Evolutionary conservation across 2,329 filamentous ascomycete species (phyloP), one percentile per base, ranked within the genome.

Genomic region (Teratosphaeria nubilosa): DNA sequence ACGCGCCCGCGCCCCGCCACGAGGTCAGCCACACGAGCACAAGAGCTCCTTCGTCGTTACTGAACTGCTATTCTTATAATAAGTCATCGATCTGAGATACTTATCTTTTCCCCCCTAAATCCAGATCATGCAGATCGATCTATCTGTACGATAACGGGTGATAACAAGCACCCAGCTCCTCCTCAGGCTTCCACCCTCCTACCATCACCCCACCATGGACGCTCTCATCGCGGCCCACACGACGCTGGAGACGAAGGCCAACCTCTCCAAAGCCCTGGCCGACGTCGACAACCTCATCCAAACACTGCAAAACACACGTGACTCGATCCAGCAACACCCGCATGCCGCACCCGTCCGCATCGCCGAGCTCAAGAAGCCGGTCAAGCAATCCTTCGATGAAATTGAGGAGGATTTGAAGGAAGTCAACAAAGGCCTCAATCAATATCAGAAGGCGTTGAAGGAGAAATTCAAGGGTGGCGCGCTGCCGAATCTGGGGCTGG

Each of bases 261-360:
- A 86, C 68, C 81, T 91, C 51, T 82, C 82, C 3, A 82, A 86
- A 58, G 86, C 86, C 45, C 84, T 95, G 59, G 77, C 84, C 34
- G 86, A 95, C 79, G 87, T 95, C 20, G 90, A 97, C 70, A 82
- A 83, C 60, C 87, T 91, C 45, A 90, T 99, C 65, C 83, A 90
- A 62, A 75, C 89, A 58, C 83, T 99, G 30, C 82, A 84, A 62
- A 79, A 80, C 53, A 89, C 91, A 45, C 82, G 90, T 58, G 84
- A 90, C 62, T 79, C 83, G 63, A 86, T 96, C 60, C 85, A 86
- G 62, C 76, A 80, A 65, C 87, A 91, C 67, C 84, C 87, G 25
- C 83, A 85, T 62, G 83, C 82, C 45, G 85, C 89, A 16, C 83
- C 86, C 50, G 78, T 91, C 60, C 87, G 86, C 27, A 82, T 97